Conservation (phyloP, 73 alveolate genomes). For the Halteria grandinella region DNA sequence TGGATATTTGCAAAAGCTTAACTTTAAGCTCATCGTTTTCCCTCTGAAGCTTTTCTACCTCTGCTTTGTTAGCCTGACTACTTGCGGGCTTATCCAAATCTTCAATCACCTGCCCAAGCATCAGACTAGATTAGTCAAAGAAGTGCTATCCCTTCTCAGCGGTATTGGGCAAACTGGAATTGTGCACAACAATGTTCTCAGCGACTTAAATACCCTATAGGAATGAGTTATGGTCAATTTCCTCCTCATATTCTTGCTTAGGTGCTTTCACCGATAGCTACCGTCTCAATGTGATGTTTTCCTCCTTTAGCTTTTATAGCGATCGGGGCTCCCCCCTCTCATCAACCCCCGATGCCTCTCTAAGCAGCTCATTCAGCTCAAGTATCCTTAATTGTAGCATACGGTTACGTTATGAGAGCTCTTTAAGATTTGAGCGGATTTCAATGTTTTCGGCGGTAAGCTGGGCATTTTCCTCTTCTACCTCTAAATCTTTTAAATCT, state of each 20-base stretch:
- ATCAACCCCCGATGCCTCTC: constrained; percentile 3
- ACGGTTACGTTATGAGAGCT: not conserved
- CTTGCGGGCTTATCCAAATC: no score
- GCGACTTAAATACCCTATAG: constrained; percentile 39
- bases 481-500: constrained; percentile 3
- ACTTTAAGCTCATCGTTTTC: no score
- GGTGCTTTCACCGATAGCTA: not conserved
- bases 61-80: no score
- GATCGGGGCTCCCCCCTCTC: no score
- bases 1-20: no score
- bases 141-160: no score
- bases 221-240: constrained; percentile 17
- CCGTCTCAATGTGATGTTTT: constrained; percentile 9
- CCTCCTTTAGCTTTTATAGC: constrained; percentile 36
- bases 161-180: no score
- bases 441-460: constrained; percentile 1
- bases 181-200: no score
- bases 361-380: constrained; percentile 29
- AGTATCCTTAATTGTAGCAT: constrained; percentile 14
- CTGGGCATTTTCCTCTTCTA: constrained; percentile 25
- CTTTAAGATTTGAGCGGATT: not conserved
- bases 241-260: constrained; percentile 14
- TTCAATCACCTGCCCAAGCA: no score
- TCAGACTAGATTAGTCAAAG: no score
- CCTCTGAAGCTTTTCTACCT: no score